Conservation (phyloP, 495 filamentous ascomycete genomes). For the Penicillium bialowiezense region DNA sequence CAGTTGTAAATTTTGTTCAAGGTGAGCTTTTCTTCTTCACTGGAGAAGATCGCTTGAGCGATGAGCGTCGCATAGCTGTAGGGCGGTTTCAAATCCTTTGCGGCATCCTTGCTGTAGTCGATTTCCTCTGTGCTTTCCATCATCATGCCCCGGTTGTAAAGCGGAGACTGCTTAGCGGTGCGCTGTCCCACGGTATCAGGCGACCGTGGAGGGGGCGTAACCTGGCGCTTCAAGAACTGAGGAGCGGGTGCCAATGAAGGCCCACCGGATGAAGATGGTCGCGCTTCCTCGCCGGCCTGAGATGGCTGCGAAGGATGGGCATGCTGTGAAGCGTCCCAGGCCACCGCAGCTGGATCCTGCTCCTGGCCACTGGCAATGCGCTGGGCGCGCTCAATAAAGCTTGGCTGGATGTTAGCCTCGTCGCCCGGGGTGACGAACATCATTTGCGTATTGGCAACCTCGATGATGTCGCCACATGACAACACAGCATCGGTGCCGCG, state of each 20-base stretch:
- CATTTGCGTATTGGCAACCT: slow-evolving; percentile 92
- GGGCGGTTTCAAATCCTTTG: slow-evolving; percentile 87
- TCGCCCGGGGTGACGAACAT: slow-evolving; percentile 87
- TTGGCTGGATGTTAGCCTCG: slow-evolving; percentile 55
- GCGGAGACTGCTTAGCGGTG: slow-evolving; percentile 55
- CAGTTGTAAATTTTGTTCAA: slow-evolving; percentile 87
- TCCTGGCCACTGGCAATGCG: slow-evolving; percentile 47
- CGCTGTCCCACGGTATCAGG: slow-evolving; percentile 41
- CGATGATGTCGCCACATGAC: slow-evolving; percentile 81
- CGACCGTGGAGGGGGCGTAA: slow-evolving; percentile 60
- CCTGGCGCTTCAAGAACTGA: slow-evolving; percentile 65
- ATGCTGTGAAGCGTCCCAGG: slow-evolving; percentile 41
- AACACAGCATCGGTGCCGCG: slow-evolving; percentile 62
- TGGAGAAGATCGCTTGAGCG: slow-evolving; percentile 87
- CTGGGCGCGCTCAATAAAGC: slow-evolving; percentile 50
- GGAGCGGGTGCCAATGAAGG: slow-evolving; percentile 66
- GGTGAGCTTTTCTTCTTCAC: slow-evolving; percentile 79
- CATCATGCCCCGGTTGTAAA: slow-evolving; percentile 66
- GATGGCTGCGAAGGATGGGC: slow-evolving; percentile 33
- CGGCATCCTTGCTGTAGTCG: slow-evolving; percentile 78
- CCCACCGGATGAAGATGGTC: slow-evolving; percentile 35
- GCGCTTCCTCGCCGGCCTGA: slow-evolving; percentile 24
- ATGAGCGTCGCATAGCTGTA: slow-evolving; percentile 98
- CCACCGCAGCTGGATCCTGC: slow-evolving; percentile 21
- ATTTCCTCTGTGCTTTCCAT: slow-evolving; percentile 74